Base-by-base conservation (phyloP, 2,329 filamentous ascomycete genomes). In the Amylocarpus encephaloides region DNA sequence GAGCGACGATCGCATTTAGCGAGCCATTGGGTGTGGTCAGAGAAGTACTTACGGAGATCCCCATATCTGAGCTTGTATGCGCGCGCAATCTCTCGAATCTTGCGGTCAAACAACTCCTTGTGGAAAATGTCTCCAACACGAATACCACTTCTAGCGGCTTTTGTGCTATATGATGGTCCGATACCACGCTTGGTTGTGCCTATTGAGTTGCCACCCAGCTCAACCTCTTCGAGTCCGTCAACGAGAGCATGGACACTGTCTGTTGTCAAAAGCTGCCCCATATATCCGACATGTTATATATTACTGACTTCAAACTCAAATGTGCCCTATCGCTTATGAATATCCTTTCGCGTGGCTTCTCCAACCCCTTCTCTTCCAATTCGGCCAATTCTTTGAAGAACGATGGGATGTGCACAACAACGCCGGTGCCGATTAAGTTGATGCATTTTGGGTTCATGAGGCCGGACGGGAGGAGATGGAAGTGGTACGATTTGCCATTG, bases 371-470 rank as follows among this genome's bases (percentile, higher is more conserved):
- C 48, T 72, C 73, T 59, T 85, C 76, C 22, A 85, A 67, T 13
- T 72, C 75, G 51, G 75, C 70, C 41, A 86, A 71, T 66, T 86
- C 83, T 58, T 77, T 75, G 73, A 85, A 85, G 71, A 86, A 84
- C 48, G 73, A 52, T 11, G 80, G 79, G 49, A 85, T 75, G 67
- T 88, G 79, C 58, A 88, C 81, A 52, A 87, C 79, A 36, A 79
- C 76, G 42, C 75, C 84, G 43, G 82, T 84, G 52, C 85, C 86
- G 64, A 91, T 85, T 50, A 91, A 72, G 70, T 90, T 91, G 61
- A 80, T 75, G 66, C 79, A 86, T 39, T 72, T 71, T 6, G 85
- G 82, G 64, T 85, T 87, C 58, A 91, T 74, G 53, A 91, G 76
- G 52, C 87, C 87, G 49, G 80, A 86, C 19, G 83, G 79, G 44